A percentile compares a stretch with the other conserved stretches of the same genome.
phyloP scores from a whole-genome alignment of 2,329 filamentous ascomycete species.

The Orbilia ellipsospora region DNA sequence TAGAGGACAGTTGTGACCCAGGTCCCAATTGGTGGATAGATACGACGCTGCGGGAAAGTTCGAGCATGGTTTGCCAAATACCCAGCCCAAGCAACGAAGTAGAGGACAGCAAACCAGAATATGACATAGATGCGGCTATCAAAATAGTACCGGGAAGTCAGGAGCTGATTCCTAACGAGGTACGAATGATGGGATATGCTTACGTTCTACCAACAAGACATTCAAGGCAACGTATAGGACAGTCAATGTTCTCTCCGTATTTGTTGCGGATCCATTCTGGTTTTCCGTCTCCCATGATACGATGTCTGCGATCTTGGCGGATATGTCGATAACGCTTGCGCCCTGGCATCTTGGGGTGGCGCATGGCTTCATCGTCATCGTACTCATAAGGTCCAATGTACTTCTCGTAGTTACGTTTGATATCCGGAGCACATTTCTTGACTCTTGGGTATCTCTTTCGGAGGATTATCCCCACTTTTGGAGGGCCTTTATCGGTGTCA shows the following conservation, averaged over 20 bases:
- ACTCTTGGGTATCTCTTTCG: no score
- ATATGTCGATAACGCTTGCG: background rate
- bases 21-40: background rate
- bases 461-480: no score
- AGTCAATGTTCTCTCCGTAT: background rate
- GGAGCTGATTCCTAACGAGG: background rate
- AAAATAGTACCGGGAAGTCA: no score
- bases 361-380: constrained; percentile 24
- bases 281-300: background rate
- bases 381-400: background rate
- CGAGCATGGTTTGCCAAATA: background rate
- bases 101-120: background rate
- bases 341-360: constrained; percentile 1
- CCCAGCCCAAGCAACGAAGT: background rate
- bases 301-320: background rate
- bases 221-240: background rate
- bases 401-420: background rate
- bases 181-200: background rate
- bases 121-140: constrained; percentile 1
- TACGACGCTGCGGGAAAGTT: constrained; percentile 1
- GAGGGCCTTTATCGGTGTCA: no score
- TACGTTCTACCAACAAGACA: background rate
- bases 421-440: background rate
- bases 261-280: constrained; percentile 5
- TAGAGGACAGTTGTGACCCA: background rate